A percentile compares a stretch with the other conserved stretches of the same genome.
These are phyloP conservation scores for Hanseniaspora guilliermondii DNA, from an alignment of 805 yeast genomes.

Conservation along the genomic window DNA sequence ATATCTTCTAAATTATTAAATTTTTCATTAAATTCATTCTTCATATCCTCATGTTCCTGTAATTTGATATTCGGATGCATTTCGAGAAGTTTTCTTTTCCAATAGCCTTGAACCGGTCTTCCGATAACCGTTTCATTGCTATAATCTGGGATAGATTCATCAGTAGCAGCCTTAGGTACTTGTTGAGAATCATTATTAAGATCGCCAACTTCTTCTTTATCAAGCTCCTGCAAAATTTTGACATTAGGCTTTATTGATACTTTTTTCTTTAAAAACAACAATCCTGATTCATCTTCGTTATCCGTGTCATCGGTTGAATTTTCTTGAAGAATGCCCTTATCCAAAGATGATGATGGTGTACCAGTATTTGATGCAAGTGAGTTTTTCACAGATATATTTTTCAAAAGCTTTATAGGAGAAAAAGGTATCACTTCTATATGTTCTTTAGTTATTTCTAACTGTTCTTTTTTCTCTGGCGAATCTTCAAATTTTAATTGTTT, in stretches of 20 bases:
- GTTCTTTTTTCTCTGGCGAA: conserved; percentile 9
- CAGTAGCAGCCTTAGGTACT: background rate
- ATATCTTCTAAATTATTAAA: conserved; percentile 7
- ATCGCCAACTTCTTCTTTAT: conserved; percentile 17
- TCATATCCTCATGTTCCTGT: background rate
- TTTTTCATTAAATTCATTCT: conserved; percentile 5
- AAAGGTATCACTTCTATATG: conserved; percentile 15
- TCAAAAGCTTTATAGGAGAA: conserved; percentile 14
- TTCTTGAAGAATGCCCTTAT: background rate
- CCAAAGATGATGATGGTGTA: conserved; percentile 16
- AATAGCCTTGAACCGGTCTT: conserved; percentile 13
- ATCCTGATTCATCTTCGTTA: conserved; percentile 25
- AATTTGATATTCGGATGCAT: background rate
- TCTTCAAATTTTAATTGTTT: background rate
- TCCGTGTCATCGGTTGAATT: conserved; percentile 23
- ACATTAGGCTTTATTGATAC: conserved; percentile 13
- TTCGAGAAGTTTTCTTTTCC: conserved; percentile 2
- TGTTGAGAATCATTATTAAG: conserved; percentile 19
- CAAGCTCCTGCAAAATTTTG: conserved; percentile 17
- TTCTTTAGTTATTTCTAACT: conserved; percentile 18
- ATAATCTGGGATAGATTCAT: conserved; percentile 17
- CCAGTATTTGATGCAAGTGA: background rate
- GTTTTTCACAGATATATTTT: conserved; percentile 11
- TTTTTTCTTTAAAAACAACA: conserved; percentile 19
- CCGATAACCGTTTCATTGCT: conserved; percentile 4